These are phyloP conservation scores for Botrytis pseudocinerea DNA, from an alignment of 2,329 filamentous ascomycete species.

Conservation along the genomic window DNA sequence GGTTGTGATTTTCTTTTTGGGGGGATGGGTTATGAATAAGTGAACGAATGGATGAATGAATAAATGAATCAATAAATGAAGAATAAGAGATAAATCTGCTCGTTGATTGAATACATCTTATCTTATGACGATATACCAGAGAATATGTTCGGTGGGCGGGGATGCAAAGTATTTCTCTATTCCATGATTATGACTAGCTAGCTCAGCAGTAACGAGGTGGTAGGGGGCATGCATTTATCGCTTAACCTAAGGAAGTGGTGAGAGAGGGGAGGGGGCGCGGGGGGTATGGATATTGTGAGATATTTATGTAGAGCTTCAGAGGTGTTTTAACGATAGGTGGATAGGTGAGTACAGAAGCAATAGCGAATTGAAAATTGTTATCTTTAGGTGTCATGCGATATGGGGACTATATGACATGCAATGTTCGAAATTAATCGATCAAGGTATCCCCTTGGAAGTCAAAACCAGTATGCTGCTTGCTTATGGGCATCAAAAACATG, in stretches of 20 bases:
- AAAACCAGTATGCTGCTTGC: neutral
- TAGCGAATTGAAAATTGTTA: neutral
- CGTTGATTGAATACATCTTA: neutral
- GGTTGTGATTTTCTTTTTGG: neutral
- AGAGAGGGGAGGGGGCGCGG: no score
- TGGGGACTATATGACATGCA: neutral
- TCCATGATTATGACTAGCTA: no score
- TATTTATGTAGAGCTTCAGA: no score
- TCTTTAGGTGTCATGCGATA: neutral
- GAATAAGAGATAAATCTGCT: neutral
- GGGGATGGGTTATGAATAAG: neutral
- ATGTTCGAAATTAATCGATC: neutral
- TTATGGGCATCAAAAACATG: neutral
- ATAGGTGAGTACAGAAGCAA: neutral
- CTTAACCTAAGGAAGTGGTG: neutral
- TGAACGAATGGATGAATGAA: neutral
- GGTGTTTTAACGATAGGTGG: neutral
- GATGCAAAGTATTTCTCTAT: neutral
- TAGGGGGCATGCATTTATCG: neutral
- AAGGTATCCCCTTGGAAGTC: neutral
- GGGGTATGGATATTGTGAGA: no score
- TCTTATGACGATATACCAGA: neutral
- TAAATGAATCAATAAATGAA: neutral
- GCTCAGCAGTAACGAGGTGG: neutral
- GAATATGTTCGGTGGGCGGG: fast-evolving